phyloP scores from a whole-genome alignment of 179 eudicot genomes.

The Drosera spatulata region DNA sequence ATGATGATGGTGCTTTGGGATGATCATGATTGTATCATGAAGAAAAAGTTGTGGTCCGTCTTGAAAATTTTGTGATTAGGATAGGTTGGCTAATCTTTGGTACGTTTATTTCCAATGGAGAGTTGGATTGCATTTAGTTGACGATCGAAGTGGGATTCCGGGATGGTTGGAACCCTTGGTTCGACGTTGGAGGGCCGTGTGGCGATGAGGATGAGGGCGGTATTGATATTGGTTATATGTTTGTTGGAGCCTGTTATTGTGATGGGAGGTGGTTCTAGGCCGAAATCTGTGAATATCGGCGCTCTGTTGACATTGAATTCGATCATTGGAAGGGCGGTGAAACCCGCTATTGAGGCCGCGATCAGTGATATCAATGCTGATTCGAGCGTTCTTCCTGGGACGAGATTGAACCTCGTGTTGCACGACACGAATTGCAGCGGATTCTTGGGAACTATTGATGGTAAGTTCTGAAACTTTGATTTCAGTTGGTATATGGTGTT shows the following conservation, averaged over 20 bases:
- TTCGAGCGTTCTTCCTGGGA: conserved; percentile 38
- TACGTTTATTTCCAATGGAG: neutral
- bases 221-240: conserved; percentile 3
- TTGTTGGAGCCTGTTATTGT: conserved; percentile 14
- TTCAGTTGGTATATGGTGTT: too few species aligned
- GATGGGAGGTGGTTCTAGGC: conserved; percentile 15
- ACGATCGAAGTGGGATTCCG: neutral
- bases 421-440: conserved; percentile 84
- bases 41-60: too few species aligned
- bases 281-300: conserved; percentile 56
- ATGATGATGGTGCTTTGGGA: too few species aligned
- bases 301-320: conserved; percentile 65
- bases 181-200: conserved; percentile 2
- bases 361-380: conserved; percentile 66
- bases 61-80: too few species aligned
- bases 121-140: conserved; percentile 5
- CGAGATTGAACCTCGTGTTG: conserved; percentile 33
- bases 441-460: conserved; percentile 70
- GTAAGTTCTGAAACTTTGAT: conserved; percentile 18
- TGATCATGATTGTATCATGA: too few species aligned
- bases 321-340: conserved; percentile 56
- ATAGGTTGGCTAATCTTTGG: too few species aligned
- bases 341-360: conserved; percentile 65
- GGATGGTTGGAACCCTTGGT: neutral
- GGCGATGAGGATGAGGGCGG: neutral